A percentile compares a stretch with the other conserved stretches of the same genome.
phyloP scores from a whole-genome alignment of 495 filamentous ascomycete genomes.

The Penicillium parvum region DNA sequence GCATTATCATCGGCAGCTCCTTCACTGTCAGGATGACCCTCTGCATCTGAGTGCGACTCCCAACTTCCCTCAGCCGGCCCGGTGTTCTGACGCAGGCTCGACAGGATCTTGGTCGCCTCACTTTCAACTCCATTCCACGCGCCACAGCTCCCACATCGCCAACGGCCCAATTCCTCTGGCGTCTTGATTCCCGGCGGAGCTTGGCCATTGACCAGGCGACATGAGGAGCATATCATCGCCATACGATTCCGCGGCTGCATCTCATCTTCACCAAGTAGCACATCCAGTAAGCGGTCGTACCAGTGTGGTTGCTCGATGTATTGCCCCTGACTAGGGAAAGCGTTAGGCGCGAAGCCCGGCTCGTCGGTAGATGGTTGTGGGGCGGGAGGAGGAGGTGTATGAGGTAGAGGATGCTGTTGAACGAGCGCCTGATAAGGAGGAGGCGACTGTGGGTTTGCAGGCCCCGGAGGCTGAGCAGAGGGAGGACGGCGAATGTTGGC shows the following conservation, averaged over 20 bases:
- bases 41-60: conserved; percentile 21
- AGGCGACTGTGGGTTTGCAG: conserved; percentile 12
- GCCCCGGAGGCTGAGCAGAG: conserved; percentile 15
- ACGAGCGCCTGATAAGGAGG: conserved; percentile 18
- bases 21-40: conserved; percentile 15
- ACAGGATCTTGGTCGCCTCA: conserved; percentile 60
- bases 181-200: conserved; percentile 81
- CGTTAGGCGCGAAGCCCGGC: conserved; percentile 59
- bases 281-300: conserved; percentile 92
- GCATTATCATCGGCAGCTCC: conserved; percentile 27
- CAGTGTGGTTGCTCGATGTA: conserved; percentile 59
- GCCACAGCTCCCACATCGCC: conserved; percentile 84
- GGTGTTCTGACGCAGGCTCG: conserved; percentile 28
- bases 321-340: conserved; percentile 45
- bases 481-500: conserved; percentile 69
- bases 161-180: conserved; percentile 76
- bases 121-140: conserved; percentile 79
- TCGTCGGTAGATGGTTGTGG: conserved; percentile 24
- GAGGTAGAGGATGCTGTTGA: conserved; percentile 14
- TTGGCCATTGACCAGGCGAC: conserved; percentile 90
- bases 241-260: conserved; percentile 85
- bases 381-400: conserved; percentile 9
- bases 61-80: conserved; percentile 13
- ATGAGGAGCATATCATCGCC: conserved; percentile 77
- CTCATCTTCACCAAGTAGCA: conserved; percentile 93